These are phyloP conservation scores for Trichoderma sp. DNA, from an alignment of 2,329 filamentous ascomycete species.

Conservation along the genomic window DNA sequence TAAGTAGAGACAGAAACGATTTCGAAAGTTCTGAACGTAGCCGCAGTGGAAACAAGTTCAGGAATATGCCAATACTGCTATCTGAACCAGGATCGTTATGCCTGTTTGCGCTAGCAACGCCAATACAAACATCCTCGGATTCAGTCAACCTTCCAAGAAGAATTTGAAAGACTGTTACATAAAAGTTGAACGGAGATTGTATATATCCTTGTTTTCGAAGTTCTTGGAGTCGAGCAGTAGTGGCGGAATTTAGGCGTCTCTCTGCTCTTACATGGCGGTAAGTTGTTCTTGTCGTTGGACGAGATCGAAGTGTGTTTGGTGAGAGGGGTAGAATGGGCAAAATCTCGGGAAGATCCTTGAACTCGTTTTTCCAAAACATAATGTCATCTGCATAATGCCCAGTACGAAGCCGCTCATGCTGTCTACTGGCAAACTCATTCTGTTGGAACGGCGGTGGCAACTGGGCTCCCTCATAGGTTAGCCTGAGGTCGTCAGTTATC, in stretches of 20 bases:
- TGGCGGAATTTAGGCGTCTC: not conserved
- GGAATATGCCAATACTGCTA: constrained; percentile 42
- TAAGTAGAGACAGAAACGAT: not conserved
- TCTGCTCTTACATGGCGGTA: not conserved
- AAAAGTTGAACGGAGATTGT: not conserved
- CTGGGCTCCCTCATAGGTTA: constrained; percentile 35
- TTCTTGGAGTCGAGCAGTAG: not conserved
- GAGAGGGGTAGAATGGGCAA: not conserved
- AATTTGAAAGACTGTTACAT: not conserved
- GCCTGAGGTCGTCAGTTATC: constrained; percentile 44
- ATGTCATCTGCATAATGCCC: constrained; percentile 21
- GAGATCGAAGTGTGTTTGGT: not conserved
- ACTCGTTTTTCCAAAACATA: not conserved
- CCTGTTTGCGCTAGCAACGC: constrained; percentile 45
- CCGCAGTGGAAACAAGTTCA: constrained; percentile 48
- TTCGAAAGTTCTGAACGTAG: not conserved
- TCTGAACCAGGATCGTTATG: constrained; percentile 33
- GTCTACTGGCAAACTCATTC: constrained; percentile 34
- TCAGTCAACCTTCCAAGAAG: not conserved
- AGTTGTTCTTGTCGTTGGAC: not conserved
- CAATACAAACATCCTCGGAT: constrained; percentile 43
- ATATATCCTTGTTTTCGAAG: not conserved
- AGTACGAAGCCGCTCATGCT: constrained; percentile 29
- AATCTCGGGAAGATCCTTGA: not conserved
- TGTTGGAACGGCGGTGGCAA: constrained; percentile 32